Evolutionary conservation across 176 grass and related monocot species (phyloP), one percentile per base, ranked within the genome.

Genomic region (Triticum turgidum): DNA sequence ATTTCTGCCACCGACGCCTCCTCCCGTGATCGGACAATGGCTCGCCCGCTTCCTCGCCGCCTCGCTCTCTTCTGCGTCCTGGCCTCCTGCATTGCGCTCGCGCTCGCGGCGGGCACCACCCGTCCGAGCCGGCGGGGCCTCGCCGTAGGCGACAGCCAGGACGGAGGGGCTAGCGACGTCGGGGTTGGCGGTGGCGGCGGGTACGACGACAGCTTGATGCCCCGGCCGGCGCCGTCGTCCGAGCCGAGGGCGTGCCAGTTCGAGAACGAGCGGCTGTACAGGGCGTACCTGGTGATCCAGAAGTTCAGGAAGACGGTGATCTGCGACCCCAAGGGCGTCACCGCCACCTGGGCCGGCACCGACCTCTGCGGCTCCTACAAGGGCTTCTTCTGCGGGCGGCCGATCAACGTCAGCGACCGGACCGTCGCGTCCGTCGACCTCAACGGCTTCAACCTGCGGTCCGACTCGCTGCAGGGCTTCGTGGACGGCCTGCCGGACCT

Each of bases 351-450:
- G 97, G 18, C 0, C 5, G 97, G 94, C 32, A 25, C 34, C 3
- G 13, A 90, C 65, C 73, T 96, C 32, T 98, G 97, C 85, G 24
- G 20, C 1, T 47, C 17, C 78, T 98, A 98, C 82, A 6, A 38
- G 3, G 94, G 97, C 41, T 96, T 96, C 85, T 98, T 69, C 87
- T 98, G 97, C 76, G 94, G 86, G 2, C 71, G 27, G 8, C 94
- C 93, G 14, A 92, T 89, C 13, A 83, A 87, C 13, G 3, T 54
- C 9, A 47, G 0, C 4, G 85, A 79, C 76, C 47, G 45, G 2
- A 82, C 92, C 70, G 59, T 98, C 65, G 97, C 97, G 66, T 92
- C 97, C 54, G 90, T 94, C 70, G 97, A 98, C 89, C 92, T 98
- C 90, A 98, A 98, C 77, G 88, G 90, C 11, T 89, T 81, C 79